Evolutionary conservation across 2,329 filamentous ascomycete genomes (phyloP), one percentile per base, ranked within the genome.

Genomic region (Exutisphaerella laricina): DNA sequence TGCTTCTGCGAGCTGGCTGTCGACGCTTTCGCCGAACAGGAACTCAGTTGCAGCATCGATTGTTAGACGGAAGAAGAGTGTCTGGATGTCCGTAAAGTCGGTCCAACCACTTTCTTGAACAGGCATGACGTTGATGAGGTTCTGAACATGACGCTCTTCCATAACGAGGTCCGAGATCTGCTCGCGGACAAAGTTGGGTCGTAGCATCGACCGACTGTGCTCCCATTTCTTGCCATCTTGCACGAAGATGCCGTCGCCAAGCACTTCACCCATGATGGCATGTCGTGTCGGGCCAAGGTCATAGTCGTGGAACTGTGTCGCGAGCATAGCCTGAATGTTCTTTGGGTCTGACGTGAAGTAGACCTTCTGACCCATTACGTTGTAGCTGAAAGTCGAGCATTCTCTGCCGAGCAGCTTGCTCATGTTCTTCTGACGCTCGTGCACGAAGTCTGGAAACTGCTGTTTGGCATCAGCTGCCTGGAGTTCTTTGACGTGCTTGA

Each of bases 31-130:
- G 48, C 70, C 49, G 30, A 50, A 55, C 4, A 73, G 59, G 46
- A 74, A 73, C 31, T 73, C 70, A 2, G 69, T 71, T 0, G 70
- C 69, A n/a, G 68, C 64, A 48, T 74, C 71, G 43, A 74, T 67
- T 1, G 71, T 73, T 8, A 72, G 47, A n/a, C 64, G 59, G 61
- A 73, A 73, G 60, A 74, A 72, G 10, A 72, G 61, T 9, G 53
- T 50, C 26, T 63, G 60, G n/a, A 64, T 52, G 34, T 63, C 51
- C 9, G 53, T 49, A 20, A 53, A 54, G 4, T 47, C 47, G n/a
- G 59, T 63, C 60, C 60, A 63, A 29, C 58, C 57, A 37, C 54
- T 53, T 12, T 51, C 32, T 14, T 53, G 38, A 1, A 52, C 44
- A 1, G 58, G 58, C 40, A 65, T 48, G 29, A 59, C 60, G 16